Percentiles rank a stretch among this genome's conserved stretches.
phyloP scores from a whole-genome alignment of 1,284 basidiomycete species.

The Austroboletus niveus region DNA sequence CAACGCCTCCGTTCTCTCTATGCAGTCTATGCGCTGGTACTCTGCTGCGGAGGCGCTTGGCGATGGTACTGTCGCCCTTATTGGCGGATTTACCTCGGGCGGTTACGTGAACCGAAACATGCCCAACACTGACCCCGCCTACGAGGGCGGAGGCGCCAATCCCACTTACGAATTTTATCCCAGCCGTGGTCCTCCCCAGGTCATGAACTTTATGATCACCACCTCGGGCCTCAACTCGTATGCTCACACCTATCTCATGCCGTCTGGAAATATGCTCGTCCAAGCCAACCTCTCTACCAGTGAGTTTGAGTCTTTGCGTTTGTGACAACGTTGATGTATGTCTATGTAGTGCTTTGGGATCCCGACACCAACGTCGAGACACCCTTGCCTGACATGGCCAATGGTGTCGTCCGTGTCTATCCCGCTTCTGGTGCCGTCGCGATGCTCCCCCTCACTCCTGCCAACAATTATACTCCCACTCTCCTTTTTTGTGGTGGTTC shows the following conservation, averaged over 20 bases:
- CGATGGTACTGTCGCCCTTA: constrained; percentile 67
- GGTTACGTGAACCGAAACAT: constrained; percentile 86
- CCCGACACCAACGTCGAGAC: constrained; percentile 59
- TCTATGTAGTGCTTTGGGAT: constrained; percentile 48
- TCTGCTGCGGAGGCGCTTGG: constrained; percentile 78
- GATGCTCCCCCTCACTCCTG: constrained; percentile 89
- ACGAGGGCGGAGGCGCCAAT: constrained; percentile 63
- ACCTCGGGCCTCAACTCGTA: constrained; percentile 92
- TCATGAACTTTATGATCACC: constrained; percentile 74
- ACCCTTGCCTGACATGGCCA: constrained; percentile 60
- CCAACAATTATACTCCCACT: constrained; percentile 85
- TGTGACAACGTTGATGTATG: not conserved
- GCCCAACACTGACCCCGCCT: constrained; percentile 63
- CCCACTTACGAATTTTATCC: constrained; percentile 85
- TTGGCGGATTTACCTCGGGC: constrained; percentile 83
- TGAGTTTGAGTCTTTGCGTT: constrained; percentile 22
- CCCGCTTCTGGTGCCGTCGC: constrained; percentile 88
- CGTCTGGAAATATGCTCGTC: constrained; percentile 80
- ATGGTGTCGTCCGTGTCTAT: constrained; percentile 78
- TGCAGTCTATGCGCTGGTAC: constrained; percentile 85
- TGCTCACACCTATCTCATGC: constrained; percentile 81
- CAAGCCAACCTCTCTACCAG: constrained; percentile 83
- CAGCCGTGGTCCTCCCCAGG: constrained; percentile 38
- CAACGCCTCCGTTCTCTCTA: constrained; percentile 60
- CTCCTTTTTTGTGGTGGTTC: constrained; percentile 89